Evolutionary conservation across 352 stramenopile species (phyloP).

Genomic region (Achlya hypogyna): DNA sequence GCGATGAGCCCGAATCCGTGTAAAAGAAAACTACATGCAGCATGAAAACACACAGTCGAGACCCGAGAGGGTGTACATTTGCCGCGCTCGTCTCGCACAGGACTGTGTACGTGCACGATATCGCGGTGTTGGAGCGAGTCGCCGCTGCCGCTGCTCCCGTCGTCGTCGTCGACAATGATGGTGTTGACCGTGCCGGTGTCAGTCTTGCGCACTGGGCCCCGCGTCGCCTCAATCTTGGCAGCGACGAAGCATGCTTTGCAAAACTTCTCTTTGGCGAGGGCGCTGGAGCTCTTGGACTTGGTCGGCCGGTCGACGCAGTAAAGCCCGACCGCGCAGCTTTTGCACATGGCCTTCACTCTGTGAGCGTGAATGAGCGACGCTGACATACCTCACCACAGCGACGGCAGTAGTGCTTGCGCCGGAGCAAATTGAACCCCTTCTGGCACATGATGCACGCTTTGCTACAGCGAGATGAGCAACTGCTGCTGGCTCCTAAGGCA

Average conservation of each 20-base stretch:
- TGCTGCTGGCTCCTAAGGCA: neutral
- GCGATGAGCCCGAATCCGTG: neutral
- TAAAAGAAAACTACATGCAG: conserved; percentile 19
- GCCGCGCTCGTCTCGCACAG: neutral
- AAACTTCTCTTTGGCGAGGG: conserved; percentile 13
- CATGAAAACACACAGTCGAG: too few relatives aligned
- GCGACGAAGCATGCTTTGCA: conserved; percentile 18
- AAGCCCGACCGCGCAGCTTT: neutral
- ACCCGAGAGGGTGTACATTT: too few relatives aligned
- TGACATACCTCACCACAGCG: conserved; percentile 53
- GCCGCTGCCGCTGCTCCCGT: neutral
- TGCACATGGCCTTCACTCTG: conserved; percentile 5
- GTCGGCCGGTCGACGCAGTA: conserved; percentile 19
- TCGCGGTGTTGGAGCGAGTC: neutral
- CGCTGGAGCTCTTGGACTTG: neutral
- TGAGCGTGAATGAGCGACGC: neutral
- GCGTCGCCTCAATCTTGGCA: neutral
- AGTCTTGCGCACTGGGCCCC: neutral
- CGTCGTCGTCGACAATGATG: neutral
- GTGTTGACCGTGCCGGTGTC: neutral
- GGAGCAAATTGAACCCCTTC: conserved; percentile 52
- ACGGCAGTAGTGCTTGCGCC: conserved; percentile 63
- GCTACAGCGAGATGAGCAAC: neutral
- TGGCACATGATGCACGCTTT: conserved; percentile 44
- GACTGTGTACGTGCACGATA: conserved; percentile 2